phyloP scores from a whole-genome alignment of 2,329 filamentous ascomycete species.

The Pestalotiopsis sp. region DNA sequence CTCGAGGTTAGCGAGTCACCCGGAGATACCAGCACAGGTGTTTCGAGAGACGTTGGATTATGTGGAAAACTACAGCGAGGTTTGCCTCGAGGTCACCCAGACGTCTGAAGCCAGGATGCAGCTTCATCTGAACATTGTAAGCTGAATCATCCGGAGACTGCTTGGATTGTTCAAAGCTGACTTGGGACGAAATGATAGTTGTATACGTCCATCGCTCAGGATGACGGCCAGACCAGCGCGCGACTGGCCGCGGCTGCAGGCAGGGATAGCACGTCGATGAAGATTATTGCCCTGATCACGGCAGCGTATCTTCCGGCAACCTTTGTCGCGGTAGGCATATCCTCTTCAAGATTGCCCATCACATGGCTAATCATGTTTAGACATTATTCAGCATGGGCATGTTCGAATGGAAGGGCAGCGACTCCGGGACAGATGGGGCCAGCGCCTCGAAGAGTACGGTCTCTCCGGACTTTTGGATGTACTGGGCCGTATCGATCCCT shows the following conservation, averaged over 20 bases:
- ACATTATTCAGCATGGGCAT: slow-evolving; percentile 9
- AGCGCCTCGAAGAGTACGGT: background rate
- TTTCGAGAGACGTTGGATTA: slow-evolving; percentile 6
- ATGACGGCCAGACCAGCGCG: slow-evolving; percentile 5
- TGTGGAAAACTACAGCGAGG: background rate
- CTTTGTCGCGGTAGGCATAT: slow-evolving; percentile 29
- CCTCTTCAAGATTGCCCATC: no score
- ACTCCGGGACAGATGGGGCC: background rate
- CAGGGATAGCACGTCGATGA: slow-evolving; percentile 16
- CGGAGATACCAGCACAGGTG: background rate
- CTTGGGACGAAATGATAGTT: background rate
- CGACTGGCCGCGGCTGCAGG: background rate
- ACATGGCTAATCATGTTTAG: background rate
- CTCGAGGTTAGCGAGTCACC: background rate
- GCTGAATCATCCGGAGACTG: background rate
- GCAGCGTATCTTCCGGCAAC: slow-evolving; percentile 40
- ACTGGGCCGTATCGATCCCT: background rate
- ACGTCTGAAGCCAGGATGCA: slow-evolving; percentile 1
- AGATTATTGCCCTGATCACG: slow-evolving; percentile 38
- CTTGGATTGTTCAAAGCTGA: background rate
- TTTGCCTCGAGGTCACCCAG: background rate
- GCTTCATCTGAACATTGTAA: slow-evolving; percentile 3
- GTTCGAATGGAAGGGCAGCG: background rate
- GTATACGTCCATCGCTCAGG: background rate
- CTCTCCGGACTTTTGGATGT: slow-evolving; percentile 7